Percentiles rank a stretch among this genome's conserved stretches.
These are phyloP conservation scores for Ascochyta rabiei DNA, from an alignment of 2,329 filamentous ascomycete species.

Conservation along the genomic window DNA sequence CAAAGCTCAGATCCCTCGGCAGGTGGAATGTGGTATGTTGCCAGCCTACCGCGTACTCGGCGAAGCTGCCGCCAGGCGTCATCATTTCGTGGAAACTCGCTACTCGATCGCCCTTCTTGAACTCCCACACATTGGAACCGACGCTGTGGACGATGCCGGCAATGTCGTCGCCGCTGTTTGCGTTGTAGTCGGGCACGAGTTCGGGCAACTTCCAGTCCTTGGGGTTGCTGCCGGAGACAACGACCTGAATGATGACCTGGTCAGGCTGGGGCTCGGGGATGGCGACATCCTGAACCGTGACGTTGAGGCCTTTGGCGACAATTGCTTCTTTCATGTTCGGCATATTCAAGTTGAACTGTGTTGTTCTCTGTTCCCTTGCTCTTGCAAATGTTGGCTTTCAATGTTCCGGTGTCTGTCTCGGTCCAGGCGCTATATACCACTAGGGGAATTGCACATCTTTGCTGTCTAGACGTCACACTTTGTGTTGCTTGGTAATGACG, in stretches of 20 bases:
- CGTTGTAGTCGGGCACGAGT: conserved; percentile 20
- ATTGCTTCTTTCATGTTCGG: conserved; percentile 52
- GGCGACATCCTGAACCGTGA: conserved; percentile 46
- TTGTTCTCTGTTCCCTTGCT: no score
- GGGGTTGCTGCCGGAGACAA: conserved; percentile 51
- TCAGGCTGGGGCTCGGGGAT: conserved; percentile 42
- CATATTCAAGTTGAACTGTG: not conserved
- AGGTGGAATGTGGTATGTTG: conserved; percentile 64
- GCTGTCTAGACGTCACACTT: conserved; percentile 6
- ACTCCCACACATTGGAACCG: conserved; percentile 62
- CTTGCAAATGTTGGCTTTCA: no score
- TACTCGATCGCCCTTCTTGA: conserved; percentile 63
- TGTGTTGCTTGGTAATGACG: conserved; percentile 16
- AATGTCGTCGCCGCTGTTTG: conserved; percentile 62
- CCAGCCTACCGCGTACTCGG: conserved; percentile 65
- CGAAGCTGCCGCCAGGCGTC: conserved; percentile 60
- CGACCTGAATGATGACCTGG: conserved; percentile 49
- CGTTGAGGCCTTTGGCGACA: conserved; percentile 39
- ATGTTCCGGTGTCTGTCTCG: not conserved
- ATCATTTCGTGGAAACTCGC: conserved; percentile 63
- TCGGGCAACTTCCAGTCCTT: conserved; percentile 55
- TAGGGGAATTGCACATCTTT: conserved; percentile 6
- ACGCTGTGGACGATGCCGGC: conserved; percentile 62
- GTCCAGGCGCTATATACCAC: not conserved
- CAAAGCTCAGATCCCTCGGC: conserved; percentile 56